Conservation (phyloP, 1,139 yeast genomes). For the Lodderomyces theae region DNA sequence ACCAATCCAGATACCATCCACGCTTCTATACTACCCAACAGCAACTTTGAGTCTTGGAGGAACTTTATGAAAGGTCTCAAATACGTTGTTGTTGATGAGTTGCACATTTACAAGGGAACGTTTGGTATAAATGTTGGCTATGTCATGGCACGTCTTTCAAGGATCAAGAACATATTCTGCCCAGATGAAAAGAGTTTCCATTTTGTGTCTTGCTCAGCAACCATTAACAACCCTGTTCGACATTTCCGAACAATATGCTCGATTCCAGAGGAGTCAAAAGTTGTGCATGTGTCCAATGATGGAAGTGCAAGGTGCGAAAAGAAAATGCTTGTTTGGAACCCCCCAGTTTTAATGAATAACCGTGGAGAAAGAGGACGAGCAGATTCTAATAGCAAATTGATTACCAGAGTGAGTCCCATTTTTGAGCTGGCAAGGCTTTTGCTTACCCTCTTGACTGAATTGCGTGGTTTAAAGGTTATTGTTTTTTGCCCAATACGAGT, state of each 20-base stretch:
- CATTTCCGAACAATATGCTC: constrained; percentile 79
- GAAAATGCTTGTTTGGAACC: constrained; percentile 77
- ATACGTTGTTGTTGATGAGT: constrained; percentile 82
- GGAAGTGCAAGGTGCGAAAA: constrained; percentile 88
- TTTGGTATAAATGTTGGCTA: constrained; percentile 92
- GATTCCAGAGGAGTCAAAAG: constrained; percentile 37
- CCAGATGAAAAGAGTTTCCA: constrained; percentile 30
- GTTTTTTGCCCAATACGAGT: constrained; percentile 87
- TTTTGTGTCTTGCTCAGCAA: constrained; percentile 91
- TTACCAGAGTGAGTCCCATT: constrained; percentile 65
- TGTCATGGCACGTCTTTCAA: constrained; percentile 66
- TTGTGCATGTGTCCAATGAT: constrained; percentile 62
- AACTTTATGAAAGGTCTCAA: constrained; percentile 61
- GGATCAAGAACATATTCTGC: constrained; percentile 17
- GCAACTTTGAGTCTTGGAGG: constrained; percentile 52
- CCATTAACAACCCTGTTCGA: constrained; percentile 66
- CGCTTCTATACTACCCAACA: constrained; percentile 72
- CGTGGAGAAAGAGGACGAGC: constrained; percentile 40
- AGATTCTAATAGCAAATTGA: constrained; percentile 20
- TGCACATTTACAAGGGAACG: constrained; percentile 84
- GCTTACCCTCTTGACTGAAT: constrained; percentile 57
- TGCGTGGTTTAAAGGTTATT: constrained; percentile 61
- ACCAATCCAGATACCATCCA: constrained; percentile 96
- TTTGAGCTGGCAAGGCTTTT: constrained; percentile 73
- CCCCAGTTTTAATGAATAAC: constrained; percentile 62